Evolutionary conservation across 768 basidiomycete genomes (phyloP).

Genomic region (Boletus reticulatus): DNA sequence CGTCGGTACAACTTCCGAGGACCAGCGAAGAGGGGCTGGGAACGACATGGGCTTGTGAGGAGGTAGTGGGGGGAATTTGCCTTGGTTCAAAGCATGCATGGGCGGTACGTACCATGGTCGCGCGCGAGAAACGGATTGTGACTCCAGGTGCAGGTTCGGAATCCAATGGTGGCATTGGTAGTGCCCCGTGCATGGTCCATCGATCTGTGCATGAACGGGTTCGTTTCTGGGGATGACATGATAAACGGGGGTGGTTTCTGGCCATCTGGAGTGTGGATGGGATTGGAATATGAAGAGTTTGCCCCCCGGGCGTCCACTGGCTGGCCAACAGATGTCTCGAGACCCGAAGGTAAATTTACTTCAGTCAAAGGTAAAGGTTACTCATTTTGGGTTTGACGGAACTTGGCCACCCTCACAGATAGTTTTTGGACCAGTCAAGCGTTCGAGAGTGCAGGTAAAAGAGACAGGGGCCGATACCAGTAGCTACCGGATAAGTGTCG

Average conservation of each 20-base stretch:
- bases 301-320: no score
- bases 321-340: no score
- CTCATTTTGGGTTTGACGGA: no score
- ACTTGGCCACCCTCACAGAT: no score
- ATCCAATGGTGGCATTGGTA: neutral
- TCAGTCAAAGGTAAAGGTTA: no score
- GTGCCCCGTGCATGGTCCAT: constrained; percentile 6
- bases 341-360: no score
- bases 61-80: constrained; percentile 29
- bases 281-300: no score
- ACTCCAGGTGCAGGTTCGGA: constrained; percentile 8
- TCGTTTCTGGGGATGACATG: constrained; percentile 26
- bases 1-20: constrained; percentile 13
- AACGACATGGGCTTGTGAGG: constrained; percentile 36
- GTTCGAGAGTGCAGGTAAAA: no score
- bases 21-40: constrained; percentile 16
- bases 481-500: no score
- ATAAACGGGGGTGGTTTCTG: constrained; percentile 21
- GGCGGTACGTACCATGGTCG: constrained; percentile 9
- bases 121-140: constrained; percentile 32
- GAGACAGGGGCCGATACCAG: no score
- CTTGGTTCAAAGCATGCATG: constrained; percentile 5
- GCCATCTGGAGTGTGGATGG: no score
- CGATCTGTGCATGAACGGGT: constrained; percentile 27
- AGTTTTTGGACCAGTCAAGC: no score